Conservation (phyloP, 2,329 filamentous ascomycete genomes). For the Aspergillus viridinutans region DNA sequence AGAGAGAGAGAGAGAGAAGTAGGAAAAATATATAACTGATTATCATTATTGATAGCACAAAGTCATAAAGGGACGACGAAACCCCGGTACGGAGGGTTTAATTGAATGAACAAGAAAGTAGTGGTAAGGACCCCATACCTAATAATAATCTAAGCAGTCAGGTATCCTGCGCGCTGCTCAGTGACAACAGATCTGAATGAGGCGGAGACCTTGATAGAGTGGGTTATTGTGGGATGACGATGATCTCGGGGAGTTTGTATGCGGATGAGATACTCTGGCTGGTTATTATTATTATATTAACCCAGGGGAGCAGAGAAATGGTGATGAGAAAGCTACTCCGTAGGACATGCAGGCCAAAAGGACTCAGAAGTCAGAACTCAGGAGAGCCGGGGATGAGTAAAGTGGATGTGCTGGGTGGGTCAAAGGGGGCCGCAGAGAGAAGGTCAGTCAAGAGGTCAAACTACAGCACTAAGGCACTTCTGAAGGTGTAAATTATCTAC, state of each 20-base stretch:
- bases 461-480: neutral
- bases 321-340: neutral
- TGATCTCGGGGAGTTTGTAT: neutral
- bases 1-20: too few species aligned
- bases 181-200: neutral
- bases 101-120: neutral
- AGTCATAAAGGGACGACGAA: neutral
- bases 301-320: neutral
- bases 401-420: constrained; percentile 3
- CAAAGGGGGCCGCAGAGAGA: neutral
- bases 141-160: neutral
- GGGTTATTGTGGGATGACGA: neutral
- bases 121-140: neutral
- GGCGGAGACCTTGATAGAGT: neutral
- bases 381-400: constrained; percentile 4
- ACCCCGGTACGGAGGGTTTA: too few species aligned
- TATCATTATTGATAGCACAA: neutral
- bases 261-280: neutral
- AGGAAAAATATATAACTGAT: neutral
- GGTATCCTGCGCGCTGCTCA: neutral
- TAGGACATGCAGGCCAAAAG: constrained; percentile 3
- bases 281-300: neutral
- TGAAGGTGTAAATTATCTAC: neutral
- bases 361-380: constrained; percentile 1
- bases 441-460: too few species aligned